Evolutionary conservation across 495 filamentous ascomycete genomes (phyloP).

Genomic region (Talaromyces thailandensis): DNA sequence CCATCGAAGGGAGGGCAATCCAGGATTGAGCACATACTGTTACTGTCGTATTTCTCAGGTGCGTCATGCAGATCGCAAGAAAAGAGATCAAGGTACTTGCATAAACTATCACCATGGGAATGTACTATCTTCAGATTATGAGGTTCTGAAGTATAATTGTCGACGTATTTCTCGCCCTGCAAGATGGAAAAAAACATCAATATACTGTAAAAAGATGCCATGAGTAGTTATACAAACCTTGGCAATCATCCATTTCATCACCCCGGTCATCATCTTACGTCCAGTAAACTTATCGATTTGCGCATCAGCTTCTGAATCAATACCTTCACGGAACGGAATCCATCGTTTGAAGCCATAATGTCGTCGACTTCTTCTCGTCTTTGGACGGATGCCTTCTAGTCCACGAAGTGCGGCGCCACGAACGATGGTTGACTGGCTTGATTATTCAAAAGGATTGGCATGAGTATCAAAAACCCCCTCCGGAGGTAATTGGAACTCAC

Average conservation of each 20-base stretch:
- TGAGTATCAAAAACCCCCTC: background rate
- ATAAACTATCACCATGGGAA: background rate
- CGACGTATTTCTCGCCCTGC: background rate
- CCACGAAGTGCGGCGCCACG: slow-evolving; percentile 64
- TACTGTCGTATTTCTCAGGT: background rate
- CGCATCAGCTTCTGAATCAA: background rate
- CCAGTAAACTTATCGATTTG: background rate
- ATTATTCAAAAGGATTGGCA: slow-evolving; percentile 20
- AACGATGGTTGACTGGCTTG: slow-evolving; percentile 68
- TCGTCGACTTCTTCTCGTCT: slow-evolving; percentile 55
- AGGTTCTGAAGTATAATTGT: background rate
- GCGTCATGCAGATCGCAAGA: background rate
- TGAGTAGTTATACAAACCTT: background rate
- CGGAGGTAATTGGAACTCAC: background rate
- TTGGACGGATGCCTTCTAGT: slow-evolving; percentile 52
- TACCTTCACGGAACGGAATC: background rate
- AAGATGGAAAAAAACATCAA: background rate
- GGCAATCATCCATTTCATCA: background rate
- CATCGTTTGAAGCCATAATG: slow-evolving; percentile 48
- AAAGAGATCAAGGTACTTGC: background rate
- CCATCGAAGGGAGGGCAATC: background rate
- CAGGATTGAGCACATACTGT: background rate
- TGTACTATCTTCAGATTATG: background rate
- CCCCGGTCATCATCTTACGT: background rate
- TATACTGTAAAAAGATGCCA: background rate